Base-by-base conservation (phyloP, 345 rosid genomes). In the Schrenkiella parvula region DNA sequence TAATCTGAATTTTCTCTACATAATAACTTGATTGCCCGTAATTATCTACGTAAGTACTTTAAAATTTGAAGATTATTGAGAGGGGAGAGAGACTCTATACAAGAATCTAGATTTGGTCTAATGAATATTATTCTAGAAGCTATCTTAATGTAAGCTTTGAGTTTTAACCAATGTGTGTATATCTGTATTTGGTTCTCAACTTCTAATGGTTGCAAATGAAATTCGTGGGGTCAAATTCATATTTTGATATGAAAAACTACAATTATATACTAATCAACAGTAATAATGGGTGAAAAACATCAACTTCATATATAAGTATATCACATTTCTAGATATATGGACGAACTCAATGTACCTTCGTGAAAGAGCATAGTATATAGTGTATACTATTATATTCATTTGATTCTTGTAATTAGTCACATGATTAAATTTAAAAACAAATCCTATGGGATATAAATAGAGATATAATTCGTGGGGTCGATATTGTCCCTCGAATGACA, bases 401-500 rank as follows among this genome's bases (percentile, higher is more conserved):
- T 7, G 44, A 21, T 56, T 32, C 56, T 69, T 43, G 39, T 34
- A 34, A 47, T 35, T 25, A 37, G 29, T 57, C 47, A 58, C 47
- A 13, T 32, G 15, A 4, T 15, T 69, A 69, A 10, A 14, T 1
- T 17, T 6, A 6, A 15, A 59, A 18, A 38, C 1, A 34, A 69
- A 44, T 22, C 18, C 6, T 34, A 5, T 47, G 66, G 47, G 28
- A 35, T 28, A 70, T 12, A 57, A 15, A 58, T 15, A 57, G 47
- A 34, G 15, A 23, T 58, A 47, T 34, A 43, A 37, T 37, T 71
- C 12, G 51, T 71, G 57, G 25, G 66, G 37, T 69, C 44, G 32
- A 56, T 31, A 17, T 68, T 14, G 14, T 54, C 52, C 13, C 13
- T 19, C 22, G 41, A 69, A 47, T 9, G 38, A 11, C 14, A 51